Evolutionary conservation across 805 yeast species (phyloP).

Genomic region (Saturnispora sanitii): DNA sequence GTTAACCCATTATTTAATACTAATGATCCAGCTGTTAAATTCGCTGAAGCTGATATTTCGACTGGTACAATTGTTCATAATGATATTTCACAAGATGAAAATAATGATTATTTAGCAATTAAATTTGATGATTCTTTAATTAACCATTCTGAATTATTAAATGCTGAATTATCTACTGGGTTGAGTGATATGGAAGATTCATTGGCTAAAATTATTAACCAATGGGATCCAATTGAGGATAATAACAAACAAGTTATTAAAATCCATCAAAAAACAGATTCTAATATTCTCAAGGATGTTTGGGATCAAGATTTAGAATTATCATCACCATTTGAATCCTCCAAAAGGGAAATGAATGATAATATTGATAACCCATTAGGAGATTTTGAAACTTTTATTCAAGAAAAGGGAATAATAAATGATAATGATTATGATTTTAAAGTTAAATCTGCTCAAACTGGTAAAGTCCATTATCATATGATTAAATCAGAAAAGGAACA

Average conservation of each 20-base stretch:
- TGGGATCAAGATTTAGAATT: slow-evolving; percentile 19
- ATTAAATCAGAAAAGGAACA: slow-evolving; percentile 16
- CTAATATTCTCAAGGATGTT: slow-evolving; percentile 17
- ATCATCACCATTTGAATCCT: too few species aligned
- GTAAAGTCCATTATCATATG: slow-evolving; percentile 15
- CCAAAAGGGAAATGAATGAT: too few species aligned
- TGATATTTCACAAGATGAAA: not conserved
- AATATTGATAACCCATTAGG: slow-evolving; percentile 4
- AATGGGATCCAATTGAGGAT: slow-evolving; percentile 22
- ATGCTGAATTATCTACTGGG: slow-evolving; percentile 2
- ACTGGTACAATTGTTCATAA: slow-evolving; percentile 5
- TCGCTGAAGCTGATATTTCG: slow-evolving; percentile 1
- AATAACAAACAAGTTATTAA: not conserved
- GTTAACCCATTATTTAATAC: slow-evolving; percentile 5
- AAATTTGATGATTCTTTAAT: slow-evolving; percentile 2
- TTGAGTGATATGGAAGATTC: slow-evolving; percentile 27
- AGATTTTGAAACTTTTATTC: slow-evolving; percentile 24
- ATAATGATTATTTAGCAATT: not conserved
- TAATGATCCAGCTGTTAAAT: not conserved
- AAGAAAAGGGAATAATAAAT: slow-evolving; percentile 24
- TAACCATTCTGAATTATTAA: not conserved
- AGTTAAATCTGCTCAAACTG: slow-evolving; percentile 20
- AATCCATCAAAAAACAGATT: slow-evolving; percentile 9
- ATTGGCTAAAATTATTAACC: slow-evolving; percentile 32
- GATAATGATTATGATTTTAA: slow-evolving; percentile 19